phyloP scores from a whole-genome alignment of 192 early-diverging fungal genomes.

The Linnemannia zychae region DNA sequence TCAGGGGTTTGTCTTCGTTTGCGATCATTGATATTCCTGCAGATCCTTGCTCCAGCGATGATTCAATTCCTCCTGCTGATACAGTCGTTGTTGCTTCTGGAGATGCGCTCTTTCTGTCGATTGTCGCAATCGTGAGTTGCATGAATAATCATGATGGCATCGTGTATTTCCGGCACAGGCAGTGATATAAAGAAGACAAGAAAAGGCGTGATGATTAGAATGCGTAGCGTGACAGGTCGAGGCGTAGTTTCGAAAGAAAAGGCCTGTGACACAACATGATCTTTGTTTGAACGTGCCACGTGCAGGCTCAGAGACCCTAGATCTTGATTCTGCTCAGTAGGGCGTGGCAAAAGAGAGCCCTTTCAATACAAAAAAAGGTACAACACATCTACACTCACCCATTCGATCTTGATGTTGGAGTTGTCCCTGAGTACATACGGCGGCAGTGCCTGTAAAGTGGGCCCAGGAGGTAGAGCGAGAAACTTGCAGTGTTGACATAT shows the following conservation, averaged over 20 bases:
- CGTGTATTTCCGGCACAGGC: neutral
- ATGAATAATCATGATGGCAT: no score
- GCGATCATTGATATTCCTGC: neutral
- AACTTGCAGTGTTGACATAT: conserved; percentile 81
- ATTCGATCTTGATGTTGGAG: neutral
- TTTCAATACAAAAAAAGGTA: neutral
- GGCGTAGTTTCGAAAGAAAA: neutral
- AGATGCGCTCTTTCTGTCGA: neutral
- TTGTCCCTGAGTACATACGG: neutral
- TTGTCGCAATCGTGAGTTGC: neutral
- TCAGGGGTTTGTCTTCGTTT: conserved; percentile 10
- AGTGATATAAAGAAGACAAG: neutral
- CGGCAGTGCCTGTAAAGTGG: conserved; percentile 36
- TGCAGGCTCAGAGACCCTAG: conserved; percentile 1
- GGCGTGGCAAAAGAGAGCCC: neutral
- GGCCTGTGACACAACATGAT: neutral
- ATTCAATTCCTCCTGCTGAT: neutral
- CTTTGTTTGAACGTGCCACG: neutral
- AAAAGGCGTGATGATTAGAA: neutral
- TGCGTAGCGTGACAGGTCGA: neutral
- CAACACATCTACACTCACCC: neutral
- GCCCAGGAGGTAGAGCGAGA: conserved; percentile 77
- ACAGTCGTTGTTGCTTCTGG: neutral
- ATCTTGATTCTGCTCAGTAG: neutral
- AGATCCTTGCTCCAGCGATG: conserved; percentile 34